Conservation (phyloP, 2,329 filamentous ascomycete species). For the Claviceps sp. region DNA sequence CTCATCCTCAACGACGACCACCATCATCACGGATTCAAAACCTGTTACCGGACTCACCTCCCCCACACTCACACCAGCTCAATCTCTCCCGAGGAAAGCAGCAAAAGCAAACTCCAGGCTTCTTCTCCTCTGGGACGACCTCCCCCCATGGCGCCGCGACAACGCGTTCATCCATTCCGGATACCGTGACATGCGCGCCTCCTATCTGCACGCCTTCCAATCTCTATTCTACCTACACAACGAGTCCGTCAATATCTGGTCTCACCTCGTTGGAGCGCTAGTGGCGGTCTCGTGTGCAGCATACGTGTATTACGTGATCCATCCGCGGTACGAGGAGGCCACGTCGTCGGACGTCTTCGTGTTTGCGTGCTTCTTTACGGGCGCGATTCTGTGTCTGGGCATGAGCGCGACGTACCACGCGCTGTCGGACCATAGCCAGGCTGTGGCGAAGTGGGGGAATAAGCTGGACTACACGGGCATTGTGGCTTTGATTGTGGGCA, state of each 20-base stretch:
- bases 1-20: constrained; percentile 15
- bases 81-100: constrained; percentile 25
- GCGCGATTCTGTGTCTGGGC: constrained; percentile 58
- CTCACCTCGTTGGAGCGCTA: constrained; percentile 51
- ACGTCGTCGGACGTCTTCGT: constrained; percentile 50
- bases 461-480: constrained; percentile 93
- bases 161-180: constrained; percentile 41
- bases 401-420: constrained; percentile 81
- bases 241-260: constrained; percentile 51
- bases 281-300: constrained; percentile 37
- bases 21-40: constrained; percentile 9
- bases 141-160: constrained; percentile 46
- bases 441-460: constrained; percentile 72
- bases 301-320: constrained; percentile 43
- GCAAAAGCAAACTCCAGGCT: constrained; percentile 19
- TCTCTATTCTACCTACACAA: constrained; percentile 45
- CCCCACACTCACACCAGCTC: constrained; percentile 6
- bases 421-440: constrained; percentile 69
- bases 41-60: constrained; percentile 10
- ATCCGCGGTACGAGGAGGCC: constrained; percentile 53
- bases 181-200: constrained; percentile 38
- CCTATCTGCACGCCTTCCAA: constrained; percentile 29
- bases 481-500: constrained; percentile 79
- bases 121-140: constrained; percentile 43
- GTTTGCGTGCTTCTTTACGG: constrained; percentile 67